These are phyloP conservation scores for Porodaedalea pini DNA, from an alignment of 1,284 basidiomycete genomes.

Conservation along the genomic window DNA sequence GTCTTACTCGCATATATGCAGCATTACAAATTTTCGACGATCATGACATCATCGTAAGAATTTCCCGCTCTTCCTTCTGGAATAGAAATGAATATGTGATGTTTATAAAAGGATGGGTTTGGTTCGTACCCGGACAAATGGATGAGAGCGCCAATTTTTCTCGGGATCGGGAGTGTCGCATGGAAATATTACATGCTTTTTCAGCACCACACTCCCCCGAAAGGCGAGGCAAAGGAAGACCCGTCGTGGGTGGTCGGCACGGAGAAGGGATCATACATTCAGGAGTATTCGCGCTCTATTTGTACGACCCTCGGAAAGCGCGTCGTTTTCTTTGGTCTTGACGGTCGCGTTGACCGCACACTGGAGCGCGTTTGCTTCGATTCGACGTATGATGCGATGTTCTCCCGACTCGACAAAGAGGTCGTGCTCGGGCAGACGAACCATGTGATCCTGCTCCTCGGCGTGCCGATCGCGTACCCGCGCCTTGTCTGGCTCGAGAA, in stretches of 20 bases:
- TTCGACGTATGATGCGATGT: constrained; percentile 32
- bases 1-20: not conserved
- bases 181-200: constrained; percentile 37
- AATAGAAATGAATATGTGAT: not conserved
- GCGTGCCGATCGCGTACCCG: constrained; percentile 31
- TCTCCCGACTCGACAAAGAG: constrained; percentile 28
- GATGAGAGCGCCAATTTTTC: constrained; percentile 31
- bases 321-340: constrained; percentile 31
- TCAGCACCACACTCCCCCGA: constrained; percentile 31
- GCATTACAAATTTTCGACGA: constrained; percentile 39
- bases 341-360: constrained; percentile 34
- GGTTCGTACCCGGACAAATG: constrained; percentile 34
- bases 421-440: constrained; percentile 26
- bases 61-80: constrained; percentile 24
- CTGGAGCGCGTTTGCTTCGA: constrained; percentile 31
- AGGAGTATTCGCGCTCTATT: constrained; percentile 23
- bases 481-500: constrained; percentile 27
- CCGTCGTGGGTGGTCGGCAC: constrained; percentile 24
- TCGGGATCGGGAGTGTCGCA: constrained; percentile 27
- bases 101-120: constrained; percentile 31
- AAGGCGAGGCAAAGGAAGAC: constrained; percentile 21
- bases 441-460: constrained; percentile 34
- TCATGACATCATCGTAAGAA: constrained; percentile 29
- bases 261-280: constrained; percentile 25
- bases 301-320: constrained; percentile 26